These are phyloP conservation scores for Prunella vulgaris DNA, from an alignment of 257 asterid species.

Conservation along the genomic window DNA sequence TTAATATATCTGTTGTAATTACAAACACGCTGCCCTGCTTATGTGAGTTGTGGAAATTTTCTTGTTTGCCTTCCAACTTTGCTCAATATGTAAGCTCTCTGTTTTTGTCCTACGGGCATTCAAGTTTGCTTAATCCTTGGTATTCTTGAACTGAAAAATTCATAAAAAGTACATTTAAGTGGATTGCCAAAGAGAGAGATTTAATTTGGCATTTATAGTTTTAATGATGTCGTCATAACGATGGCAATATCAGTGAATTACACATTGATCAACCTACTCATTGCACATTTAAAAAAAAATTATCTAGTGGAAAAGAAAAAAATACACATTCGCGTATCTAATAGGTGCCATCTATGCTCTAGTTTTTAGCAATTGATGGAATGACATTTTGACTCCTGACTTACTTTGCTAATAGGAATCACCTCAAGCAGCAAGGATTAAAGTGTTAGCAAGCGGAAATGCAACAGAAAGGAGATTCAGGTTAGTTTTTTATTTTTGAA, in stretches of 20 bases:
- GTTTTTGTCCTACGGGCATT: background rate
- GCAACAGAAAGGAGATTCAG: slow-evolving; percentile 99
- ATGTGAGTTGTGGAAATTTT: background rate
- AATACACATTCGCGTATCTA: background rate
- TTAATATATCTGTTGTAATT: slow-evolving; percentile 3
- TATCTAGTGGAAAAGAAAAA: too few species aligned
- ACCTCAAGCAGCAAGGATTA: slow-evolving; percentile 97
- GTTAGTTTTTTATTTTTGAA: slow-evolving; percentile 33
- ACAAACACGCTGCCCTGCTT: background rate
- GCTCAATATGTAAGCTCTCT: background rate
- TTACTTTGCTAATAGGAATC: slow-evolving; percentile 59
- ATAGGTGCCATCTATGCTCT: background rate
- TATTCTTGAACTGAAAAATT: slow-evolving; percentile 1
- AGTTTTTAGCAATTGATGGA: slow-evolving; percentile 12
- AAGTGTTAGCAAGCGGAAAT: slow-evolving; percentile 97
- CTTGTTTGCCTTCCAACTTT: slow-evolving; percentile 4
- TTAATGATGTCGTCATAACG: background rate
- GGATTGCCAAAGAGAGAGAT: background rate
- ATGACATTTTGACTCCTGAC: slow-evolving; percentile 1
- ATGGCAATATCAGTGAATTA: slow-evolving; percentile 1
- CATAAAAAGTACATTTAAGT: background rate
- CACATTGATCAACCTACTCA: background rate
- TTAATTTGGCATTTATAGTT: background rate
- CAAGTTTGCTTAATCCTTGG: background rate
- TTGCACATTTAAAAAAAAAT: background rate